Evolutionary conservation across 2,329 filamentous ascomycete genomes (phyloP), one percentile per base, ranked within the genome.

Genomic region (Fusarium sp.): DNA sequence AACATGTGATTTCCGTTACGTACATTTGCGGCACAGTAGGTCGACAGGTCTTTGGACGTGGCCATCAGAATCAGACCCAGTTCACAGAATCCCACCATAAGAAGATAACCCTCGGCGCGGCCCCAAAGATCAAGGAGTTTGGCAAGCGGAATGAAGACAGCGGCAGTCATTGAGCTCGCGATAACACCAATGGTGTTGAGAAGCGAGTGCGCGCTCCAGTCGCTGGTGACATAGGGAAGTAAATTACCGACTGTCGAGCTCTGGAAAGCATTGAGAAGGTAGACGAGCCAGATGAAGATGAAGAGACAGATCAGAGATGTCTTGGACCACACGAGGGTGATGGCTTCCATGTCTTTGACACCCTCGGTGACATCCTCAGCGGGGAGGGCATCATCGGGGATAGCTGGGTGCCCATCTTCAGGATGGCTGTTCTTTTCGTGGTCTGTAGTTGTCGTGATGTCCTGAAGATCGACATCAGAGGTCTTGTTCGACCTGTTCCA

Each of bases 41-140:
- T 78, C 0, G 76, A 62, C 14, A 83, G 50, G 14, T 75, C 72
- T 5, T 85, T 82, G 76, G 86, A 90, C 0, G 85, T 84, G 17
- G 91, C 91, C 84, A 92, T 91, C 74, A 93, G 83, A 24, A 91
- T 85, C 65, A 91, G 83, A 20, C 83, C 84, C 62, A 85, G 20
- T 5, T 86, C 83, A 85, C 42, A 28, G 79, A 68, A 68, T 0
- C n/a, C 66, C 0, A 68, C 66, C 66, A 68, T 68, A 0, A 68
- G 28, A 20, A 68, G 38, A 17, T 68, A 68, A 9, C 66, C 66
- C 28, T 68, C 66, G 1, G 66, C 66, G 41, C 66, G 38, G 4
- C 66, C 66, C 66, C 66, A 68, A 8, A 68, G 66, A 32, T 68
- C 66, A 10, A 68, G 66, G 2, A 68, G 66, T 3, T 68, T 68